These are phyloP conservation scores for Jaapia argillacea DNA, from an alignment of 768 basidiomycete genomes.

Conservation along the genomic window DNA sequence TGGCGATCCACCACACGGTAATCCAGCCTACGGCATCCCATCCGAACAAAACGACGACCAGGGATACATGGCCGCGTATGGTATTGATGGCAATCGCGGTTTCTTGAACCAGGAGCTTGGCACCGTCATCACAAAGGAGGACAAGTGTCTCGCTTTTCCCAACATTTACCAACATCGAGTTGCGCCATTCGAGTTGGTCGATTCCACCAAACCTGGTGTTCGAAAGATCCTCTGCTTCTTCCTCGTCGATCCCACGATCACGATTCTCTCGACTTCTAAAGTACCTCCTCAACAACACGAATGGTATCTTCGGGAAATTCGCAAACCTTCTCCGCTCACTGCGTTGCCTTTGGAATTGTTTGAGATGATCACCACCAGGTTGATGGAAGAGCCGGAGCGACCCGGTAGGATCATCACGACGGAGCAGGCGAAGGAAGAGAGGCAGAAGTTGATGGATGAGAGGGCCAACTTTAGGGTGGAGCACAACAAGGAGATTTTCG, in stretches of 20 bases:
- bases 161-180: slow-evolving; percentile 30
- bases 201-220: slow-evolving; percentile 25
- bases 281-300: slow-evolving; percentile 17
- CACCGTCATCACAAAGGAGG: slow-evolving; percentile 24
- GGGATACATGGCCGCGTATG: neutral
- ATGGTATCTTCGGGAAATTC: slow-evolving; percentile 6
- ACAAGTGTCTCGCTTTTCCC: slow-evolving; percentile 16
- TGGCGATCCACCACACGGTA: neutral
- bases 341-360: slow-evolving; percentile 19
- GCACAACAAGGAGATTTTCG: no score
- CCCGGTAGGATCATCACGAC: no score
- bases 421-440: no score
- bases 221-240: slow-evolving; percentile 32
- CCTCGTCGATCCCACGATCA: slow-evolving; percentile 23
- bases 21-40: neutral
- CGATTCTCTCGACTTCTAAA: slow-evolving; percentile 28
- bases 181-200: slow-evolving; percentile 18
- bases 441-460: no score
- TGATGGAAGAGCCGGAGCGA: no score
- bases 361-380: no score
- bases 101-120: no score
- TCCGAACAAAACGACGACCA: neutral
- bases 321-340: neutral
- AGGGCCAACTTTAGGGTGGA: no score
- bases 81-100: slow-evolving; percentile 6